These are phyloP conservation scores for Metschnikowia lochheadii DNA, from an alignment of 805 yeast species.

Conservation along the genomic window DNA sequence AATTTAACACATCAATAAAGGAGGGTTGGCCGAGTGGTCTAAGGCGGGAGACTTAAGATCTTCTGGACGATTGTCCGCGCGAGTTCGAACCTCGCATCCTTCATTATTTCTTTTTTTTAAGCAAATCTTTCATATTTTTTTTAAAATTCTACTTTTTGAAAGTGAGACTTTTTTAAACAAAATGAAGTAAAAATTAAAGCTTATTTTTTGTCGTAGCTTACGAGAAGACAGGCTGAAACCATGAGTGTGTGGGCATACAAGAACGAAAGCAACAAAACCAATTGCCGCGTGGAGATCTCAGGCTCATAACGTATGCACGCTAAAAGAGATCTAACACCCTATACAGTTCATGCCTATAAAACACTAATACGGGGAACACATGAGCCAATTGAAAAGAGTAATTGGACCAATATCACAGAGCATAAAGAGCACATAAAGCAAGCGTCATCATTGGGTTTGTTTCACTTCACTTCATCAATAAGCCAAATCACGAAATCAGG, in stretches of 20 bases:
- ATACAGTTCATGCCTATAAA: not conserved
- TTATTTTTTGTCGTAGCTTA: not conserved
- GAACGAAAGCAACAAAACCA: not conserved
- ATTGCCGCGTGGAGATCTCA: not conserved
- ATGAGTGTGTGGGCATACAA: not conserved
- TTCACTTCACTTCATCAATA: no score
- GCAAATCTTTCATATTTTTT: not conserved
- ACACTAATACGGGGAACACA: not conserved
- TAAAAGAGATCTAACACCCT: not conserved
- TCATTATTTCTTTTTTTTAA: slow-evolving; percentile 40
- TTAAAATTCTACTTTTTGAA: no score
- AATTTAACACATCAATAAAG: slow-evolving; percentile 5
- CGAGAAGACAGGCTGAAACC: not conserved
- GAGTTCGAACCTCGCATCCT: slow-evolving; percentile 54
- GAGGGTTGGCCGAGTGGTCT: slow-evolving; percentile 54
- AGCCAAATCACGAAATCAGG: no score
- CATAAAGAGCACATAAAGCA: no score
- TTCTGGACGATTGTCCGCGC: slow-evolving; percentile 48
- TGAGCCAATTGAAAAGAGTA: not conserved
- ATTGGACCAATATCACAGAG: no score
- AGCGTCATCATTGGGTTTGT: no score
- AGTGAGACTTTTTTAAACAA: no score
- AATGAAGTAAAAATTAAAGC: no score
- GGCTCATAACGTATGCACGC: not conserved
- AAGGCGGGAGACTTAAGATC: slow-evolving; percentile 51